Evolutionary conservation across 495 filamentous ascomycete species (phyloP), one percentile per base, ranked within the genome.

Genomic region (Xylaria longipes): DNA sequence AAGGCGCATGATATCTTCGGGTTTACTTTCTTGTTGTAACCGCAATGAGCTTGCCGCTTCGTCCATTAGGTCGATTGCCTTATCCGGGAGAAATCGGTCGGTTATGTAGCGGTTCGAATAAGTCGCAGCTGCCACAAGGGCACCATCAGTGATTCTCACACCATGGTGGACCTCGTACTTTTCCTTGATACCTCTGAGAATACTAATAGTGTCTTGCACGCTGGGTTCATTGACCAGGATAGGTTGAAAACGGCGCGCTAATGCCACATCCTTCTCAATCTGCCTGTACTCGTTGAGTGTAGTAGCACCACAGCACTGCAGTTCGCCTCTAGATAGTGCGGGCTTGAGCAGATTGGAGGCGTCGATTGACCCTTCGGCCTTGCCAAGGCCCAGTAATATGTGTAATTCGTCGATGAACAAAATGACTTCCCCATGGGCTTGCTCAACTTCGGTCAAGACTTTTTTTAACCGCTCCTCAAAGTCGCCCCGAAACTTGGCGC

Each of bases 341-440:
- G 96, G 96, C 79, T 99, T 99, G 48, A 99, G 84, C 7, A 98
- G 86, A 77, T 99, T 98, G 73, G 93, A 95, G 2, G 96, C 96
- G 83, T 99, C 96, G 73, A 98, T 95, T 63, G 93, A 97, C 20
- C 96, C 96, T 80, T 98, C 95, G 7, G 94, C 92, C 79, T 98
- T 98, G 37, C 96, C 96, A 2, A 99, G 86, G 3, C 96, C 96
- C 14, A 98, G 89, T 1, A 99, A 84, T 12, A 91, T 95, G 76
- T 99, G 96, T 61, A 98, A 87, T 79, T 98, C 97, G 77, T 99
- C 96, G 56, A 99, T 92, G 80, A 99, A 98, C 8, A 99, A 84
- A 50, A 99, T 97, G 5, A 97, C 90, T 54, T 91, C 89, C 25
- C 96, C 96, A 43, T 97, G 86, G 3, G 96, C 92, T 65, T 97